Evolutionary conservation across 2,329 filamentous ascomycete genomes (phyloP).

Genomic region (Phoma herbarum): DNA sequence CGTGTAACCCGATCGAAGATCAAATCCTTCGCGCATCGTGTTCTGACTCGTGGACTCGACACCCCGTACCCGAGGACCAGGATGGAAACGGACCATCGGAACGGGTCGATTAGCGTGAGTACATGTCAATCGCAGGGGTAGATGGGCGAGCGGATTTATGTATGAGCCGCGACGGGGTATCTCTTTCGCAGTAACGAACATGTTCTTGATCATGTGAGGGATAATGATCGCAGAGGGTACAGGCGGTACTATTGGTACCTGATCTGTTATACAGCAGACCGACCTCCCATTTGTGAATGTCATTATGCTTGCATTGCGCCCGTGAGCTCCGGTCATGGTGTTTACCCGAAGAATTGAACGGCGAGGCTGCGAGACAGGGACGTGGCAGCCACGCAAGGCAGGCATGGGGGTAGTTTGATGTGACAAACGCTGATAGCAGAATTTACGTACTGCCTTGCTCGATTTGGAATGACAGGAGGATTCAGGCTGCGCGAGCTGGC

Average conservation of each 20-base stretch:
- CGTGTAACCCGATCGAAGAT: conserved; percentile 18
- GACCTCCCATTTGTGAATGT: neutral
- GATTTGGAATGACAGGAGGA: conserved; percentile 5
- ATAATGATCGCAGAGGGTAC: neutral
- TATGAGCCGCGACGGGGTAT: neutral
- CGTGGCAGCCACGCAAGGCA: conserved; percentile 4
- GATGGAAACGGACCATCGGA: conserved; percentile 11
- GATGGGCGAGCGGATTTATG: neutral
- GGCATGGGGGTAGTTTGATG: neutral
- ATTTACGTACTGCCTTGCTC: conserved; percentile 12
- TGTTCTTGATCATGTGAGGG: neutral
- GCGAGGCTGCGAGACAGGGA: conserved; percentile 11
- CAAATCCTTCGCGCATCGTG: conserved; percentile 6
- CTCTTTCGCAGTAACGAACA: neutral
- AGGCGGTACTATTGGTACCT: neutral
- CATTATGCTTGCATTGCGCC: neutral
- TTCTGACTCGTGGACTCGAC: conserved; percentile 18
- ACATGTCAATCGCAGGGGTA: conserved; percentile 1
- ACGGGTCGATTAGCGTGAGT: conserved; percentile 14
- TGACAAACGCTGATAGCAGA: conserved; percentile 13
- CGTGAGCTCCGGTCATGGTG: neutral
- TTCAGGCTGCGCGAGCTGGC: neutral
- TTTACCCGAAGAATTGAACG: neutral
- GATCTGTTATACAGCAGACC: neutral
- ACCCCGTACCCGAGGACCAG: conserved; percentile 16